phyloP scores from a whole-genome alignment of 345 rosid species.

The Pistacia vera region DNA sequence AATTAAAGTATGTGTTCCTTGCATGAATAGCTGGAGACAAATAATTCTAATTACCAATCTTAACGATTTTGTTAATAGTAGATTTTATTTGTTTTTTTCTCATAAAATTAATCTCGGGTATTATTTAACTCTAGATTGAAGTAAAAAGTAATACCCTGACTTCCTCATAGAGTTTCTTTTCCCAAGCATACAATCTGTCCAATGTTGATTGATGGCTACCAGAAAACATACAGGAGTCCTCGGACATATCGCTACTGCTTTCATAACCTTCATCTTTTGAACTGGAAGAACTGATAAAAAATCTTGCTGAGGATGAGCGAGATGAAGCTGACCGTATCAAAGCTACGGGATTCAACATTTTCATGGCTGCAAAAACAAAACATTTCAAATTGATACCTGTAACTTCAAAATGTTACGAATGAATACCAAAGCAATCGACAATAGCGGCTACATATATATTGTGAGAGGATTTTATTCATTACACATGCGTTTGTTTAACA shows the following conservation, averaged over 20 bases:
- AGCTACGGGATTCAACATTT: slow-evolving; percentile 92
- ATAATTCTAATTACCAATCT: too few relatives aligned
- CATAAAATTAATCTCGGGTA: not conserved
- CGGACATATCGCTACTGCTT: slow-evolving; percentile 63
- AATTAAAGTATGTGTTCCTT: not conserved
- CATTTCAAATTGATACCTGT: not conserved
- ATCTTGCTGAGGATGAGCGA: slow-evolving; percentile 81
- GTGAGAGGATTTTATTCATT: not conserved
- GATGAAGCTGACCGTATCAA: slow-evolving; percentile 89
- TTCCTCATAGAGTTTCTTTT: slow-evolving; percentile 94
- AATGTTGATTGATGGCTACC: slow-evolving; percentile 86
- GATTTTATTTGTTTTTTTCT: not conserved
- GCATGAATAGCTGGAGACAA: not conserved
- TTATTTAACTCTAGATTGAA: not conserved
- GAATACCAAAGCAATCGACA: not conserved
- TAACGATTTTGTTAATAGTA: too few relatives aligned
- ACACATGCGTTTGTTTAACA: not conserved
- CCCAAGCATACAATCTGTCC: slow-evolving; percentile 88
- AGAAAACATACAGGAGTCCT: slow-evolving; percentile 54
- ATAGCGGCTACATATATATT: not conserved
- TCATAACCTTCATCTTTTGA: slow-evolving; percentile 56
- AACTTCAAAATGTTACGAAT: not conserved
- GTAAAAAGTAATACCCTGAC: slow-evolving; percentile 59
- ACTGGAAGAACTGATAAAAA: slow-evolving; percentile 59
- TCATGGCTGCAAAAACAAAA: slow-evolving; percentile 60